Base-by-base conservation (phyloP, 1,284 basidiomycete genomes). In the Fomitiporia mediterranea region DNA sequence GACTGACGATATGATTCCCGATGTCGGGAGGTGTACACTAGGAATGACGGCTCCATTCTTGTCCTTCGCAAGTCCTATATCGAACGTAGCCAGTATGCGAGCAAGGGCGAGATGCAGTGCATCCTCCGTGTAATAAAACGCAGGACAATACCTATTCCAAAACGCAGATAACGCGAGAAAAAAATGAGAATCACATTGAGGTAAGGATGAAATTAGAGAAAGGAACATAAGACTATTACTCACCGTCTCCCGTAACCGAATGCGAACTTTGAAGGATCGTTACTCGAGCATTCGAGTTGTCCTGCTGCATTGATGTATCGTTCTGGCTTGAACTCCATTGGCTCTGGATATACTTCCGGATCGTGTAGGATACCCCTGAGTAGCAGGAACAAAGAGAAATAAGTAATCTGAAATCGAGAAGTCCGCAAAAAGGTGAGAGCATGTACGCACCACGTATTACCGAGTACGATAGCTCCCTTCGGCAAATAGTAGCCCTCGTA, bases 311-410 rank as follows among this genome's bases (percentile, higher is more conserved):
- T 17, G 27, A 68, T 48, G 55, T 65, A 67, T 2, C 69, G 57
- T 2, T 66, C 65, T 1, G 69, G 69, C 19, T 63, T 64, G 60
- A 70, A 71, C 7, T 54, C 51, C 28, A 60, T 57, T 1, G 68
- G 67, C 13, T 65, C 60, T 4, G 64, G 63, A 56, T 70, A 55
- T 27, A 35, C 9, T 21, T 37, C 35, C 23, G 49, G 48, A 30
- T 60, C 58, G 25, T 56, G 49, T 35, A 50, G 46, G 42, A 60
- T 56, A 38, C 39, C 37, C 58, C 58, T 56, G 32, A 5, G 13
- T 35, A 19, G 23, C 32, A 35, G 9, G 21, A 30, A 6, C 37
- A 42, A 30, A 32, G 8, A 43, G 7, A 34, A 11, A 37, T 37
- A 4, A 6, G 25, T 13, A 4, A 44, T 44, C 23, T 28, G n/a